Base-by-base conservation (phyloP, 1,284 basidiomycete species). In the Pyrrhoderma lamaoense region DNA sequence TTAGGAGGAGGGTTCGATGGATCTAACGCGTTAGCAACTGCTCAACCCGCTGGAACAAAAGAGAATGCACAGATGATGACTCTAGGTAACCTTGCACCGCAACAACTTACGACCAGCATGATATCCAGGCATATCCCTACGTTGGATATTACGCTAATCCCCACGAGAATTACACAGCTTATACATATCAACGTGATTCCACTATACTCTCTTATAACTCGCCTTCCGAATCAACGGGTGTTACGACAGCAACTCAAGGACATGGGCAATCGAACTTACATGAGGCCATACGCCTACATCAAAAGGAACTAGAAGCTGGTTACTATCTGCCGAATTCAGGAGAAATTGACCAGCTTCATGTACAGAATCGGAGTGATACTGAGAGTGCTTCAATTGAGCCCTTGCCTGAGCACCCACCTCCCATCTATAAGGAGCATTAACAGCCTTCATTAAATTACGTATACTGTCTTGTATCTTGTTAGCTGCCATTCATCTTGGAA, bases 231-330 rank as follows among this genome's bases (percentile, higher is more conserved):
- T 39, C 44, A 18, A 42, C 50, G 11, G 48, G 25, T 8, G 23
- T 42, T 14, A 49, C 48, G 22, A 36, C 25, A 8, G 43, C 34
- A 21, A 45, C 43, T n/a, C 34, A 36, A 8, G 51, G 45, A 4
- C 51, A 46, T 34, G 51, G 51, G 22, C 38, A 36, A 18, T 42
- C 47, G n/a, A 47, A 37, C 19, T 31, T 54, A 38, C 52, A 54
- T 19, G 52, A 54, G 25, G 48, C 27, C 42, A 31, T 54, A 48
- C 22, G 49, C 13, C 25, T 22, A 19, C 34, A 35, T 7, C 53
- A 55, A 39, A 55, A 55, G 34, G 53, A 47, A n/a, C 35, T 55
- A 14, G 53, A 55, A 22, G 37, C 49, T 23, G 27, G 21, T n/a
- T 52, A 52, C 35, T 25, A 39, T 9, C 34, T 18, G 44, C 23